These are phyloP conservation scores for Calycina marina DNA, from an alignment of 2,329 filamentous ascomycete species.

Conservation along the genomic window DNA sequence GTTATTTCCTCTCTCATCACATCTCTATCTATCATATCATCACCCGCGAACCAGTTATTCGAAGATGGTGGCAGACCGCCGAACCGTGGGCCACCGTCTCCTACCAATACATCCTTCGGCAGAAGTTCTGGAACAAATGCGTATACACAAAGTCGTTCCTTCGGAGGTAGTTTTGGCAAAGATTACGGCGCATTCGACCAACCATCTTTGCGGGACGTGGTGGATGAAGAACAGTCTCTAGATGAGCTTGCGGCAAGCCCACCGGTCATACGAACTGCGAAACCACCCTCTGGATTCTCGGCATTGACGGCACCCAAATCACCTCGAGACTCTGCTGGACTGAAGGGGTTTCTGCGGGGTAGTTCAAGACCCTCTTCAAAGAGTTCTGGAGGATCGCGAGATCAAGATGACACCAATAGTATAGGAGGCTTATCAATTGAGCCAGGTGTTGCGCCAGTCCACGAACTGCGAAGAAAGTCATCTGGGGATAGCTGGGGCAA, in stretches of 20 bases:
- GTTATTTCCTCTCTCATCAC: slow-evolving; percentile 59
- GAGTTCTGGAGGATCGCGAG: slow-evolving; percentile 37
- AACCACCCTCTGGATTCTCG: slow-evolving; percentile 64
- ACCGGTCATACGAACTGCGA: slow-evolving; percentile 68
- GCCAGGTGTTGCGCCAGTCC: slow-evolving; percentile 31
- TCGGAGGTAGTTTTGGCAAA: slow-evolving; percentile 44
- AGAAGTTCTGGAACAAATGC: slow-evolving; percentile 11
- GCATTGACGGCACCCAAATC: slow-evolving; percentile 49
- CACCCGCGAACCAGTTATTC: slow-evolving; percentile 55
- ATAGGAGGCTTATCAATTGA: slow-evolving; percentile 52
- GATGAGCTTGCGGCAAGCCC: slow-evolving; percentile 47
- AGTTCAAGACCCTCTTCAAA: slow-evolving; percentile 43
- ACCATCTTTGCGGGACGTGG: slow-evolving; percentile 33
- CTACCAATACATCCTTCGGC: slow-evolving; percentile 16
- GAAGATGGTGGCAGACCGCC: slow-evolving; percentile 15
- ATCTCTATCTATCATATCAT: slow-evolving; percentile 52
- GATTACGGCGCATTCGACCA: slow-evolving; percentile 55
- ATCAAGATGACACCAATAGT: slow-evolving; percentile 40
- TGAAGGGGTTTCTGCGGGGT: slow-evolving; percentile 44
- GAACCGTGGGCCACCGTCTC: slow-evolving; percentile 26
- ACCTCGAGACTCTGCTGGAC: slow-evolving; percentile 29
- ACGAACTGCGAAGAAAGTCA: slow-evolving; percentile 35
- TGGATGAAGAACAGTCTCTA: slow-evolving; percentile 32
- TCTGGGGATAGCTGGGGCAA: slow-evolving; percentile 50
- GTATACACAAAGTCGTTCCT: slow-evolving; percentile 9